Percentiles rank a stretch among this genome's conserved stretches.
These are phyloP conservation scores for Ascocoryne sarcoides DNA, from an alignment of 2,329 filamentous ascomycete species.

Conservation along the genomic window DNA sequence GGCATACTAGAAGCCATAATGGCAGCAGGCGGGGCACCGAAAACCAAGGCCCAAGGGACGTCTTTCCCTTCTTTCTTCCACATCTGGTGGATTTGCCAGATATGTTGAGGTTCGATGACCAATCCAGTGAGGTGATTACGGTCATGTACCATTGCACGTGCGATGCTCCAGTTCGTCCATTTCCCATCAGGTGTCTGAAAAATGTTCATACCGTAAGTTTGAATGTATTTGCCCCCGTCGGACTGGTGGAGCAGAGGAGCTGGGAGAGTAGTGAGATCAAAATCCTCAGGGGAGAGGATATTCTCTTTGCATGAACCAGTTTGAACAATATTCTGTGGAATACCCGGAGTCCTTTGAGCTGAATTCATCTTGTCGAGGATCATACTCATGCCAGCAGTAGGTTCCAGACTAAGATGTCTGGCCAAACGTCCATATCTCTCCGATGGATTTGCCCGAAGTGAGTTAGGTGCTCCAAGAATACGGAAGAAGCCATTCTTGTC, in stretches of 20 bases:
- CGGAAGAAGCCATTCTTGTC: conserved; percentile 37
- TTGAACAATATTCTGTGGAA: conserved; percentile 28
- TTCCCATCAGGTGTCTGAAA: conserved; percentile 35
- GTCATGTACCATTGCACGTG: conserved; percentile 39
- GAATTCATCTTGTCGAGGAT: conserved; percentile 36
- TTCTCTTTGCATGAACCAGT: conserved; percentile 37
- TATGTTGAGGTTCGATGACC: conserved; percentile 38
- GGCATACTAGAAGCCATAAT: conserved; percentile 41
- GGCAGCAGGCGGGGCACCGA: conserved; percentile 41
- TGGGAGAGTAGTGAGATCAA: conserved; percentile 36
- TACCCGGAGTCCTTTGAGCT: conserved; percentile 26
- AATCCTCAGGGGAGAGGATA: conserved; percentile 29
- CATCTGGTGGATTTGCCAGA: conserved; percentile 36
- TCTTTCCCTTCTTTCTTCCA: conserved; percentile 39
- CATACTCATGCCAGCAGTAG: conserved; percentile 30
- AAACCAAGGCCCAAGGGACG: conserved; percentile 37
- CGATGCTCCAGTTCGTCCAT: conserved; percentile 42
- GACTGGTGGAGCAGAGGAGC: conserved; percentile 34
- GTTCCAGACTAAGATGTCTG: conserved; percentile 33
- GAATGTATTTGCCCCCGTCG: conserved; percentile 42
- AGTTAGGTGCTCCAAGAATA: conserved; percentile 38
- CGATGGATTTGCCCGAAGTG: conserved; percentile 27
- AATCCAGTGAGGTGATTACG: conserved; percentile 34
- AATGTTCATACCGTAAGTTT: conserved; percentile 42
- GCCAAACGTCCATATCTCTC: conserved; percentile 35